Evolutionary conservation across 1,284 basidiomycete genomes (phyloP), one percentile per base, ranked within the genome.

Genomic region (Tilletia caries): DNA sequence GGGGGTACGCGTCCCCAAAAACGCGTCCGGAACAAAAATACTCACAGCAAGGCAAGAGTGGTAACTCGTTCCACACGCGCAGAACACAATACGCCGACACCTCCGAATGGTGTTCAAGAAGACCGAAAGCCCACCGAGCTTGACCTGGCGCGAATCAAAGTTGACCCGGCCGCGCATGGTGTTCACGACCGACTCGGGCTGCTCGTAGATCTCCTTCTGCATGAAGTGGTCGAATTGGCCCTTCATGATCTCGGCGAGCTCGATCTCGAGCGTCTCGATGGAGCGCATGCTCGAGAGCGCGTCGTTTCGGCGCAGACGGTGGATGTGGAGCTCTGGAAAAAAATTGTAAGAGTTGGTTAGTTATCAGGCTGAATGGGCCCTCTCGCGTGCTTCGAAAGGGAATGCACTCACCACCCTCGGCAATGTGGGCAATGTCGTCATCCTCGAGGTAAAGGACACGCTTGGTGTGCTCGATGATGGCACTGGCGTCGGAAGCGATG

Each of bases 141-240:
- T 97, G 83, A 98, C 92, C 74, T 88, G 88, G 85, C 92, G 89
- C 69, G 88, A 89, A 84, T 98, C 96, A 84, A 99, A 99, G 89
- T 97, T 98, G 87, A 99, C 92, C 80, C 96, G 93, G 75, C 96
- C 96, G 89, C 96, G 92, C 96, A 99, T 99, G 67, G 96, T 99
- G 89, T 99, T 99, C 85, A 98, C 93, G 77, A 98, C 96, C 64
- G 94, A 97, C 84, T 99, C 96, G 72, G 95, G 96, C 86, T 99
- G 96, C 85, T 99, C 96, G 88, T 96, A 98, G 82, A 99, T 98
- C 86, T 99, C 96, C 87, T 99, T 98, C 85, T 98, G 95, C 96
- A 99, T 98, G 86, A 99, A 99, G 85, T 96, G 95, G 84, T 95
- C 93, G 84, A 97, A 98, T 84, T 94, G 93, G 84, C 96, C 96